Conservation (phyloP, 371 early-diverging fungal species). For the Apophysomyces elegans region DNA sequence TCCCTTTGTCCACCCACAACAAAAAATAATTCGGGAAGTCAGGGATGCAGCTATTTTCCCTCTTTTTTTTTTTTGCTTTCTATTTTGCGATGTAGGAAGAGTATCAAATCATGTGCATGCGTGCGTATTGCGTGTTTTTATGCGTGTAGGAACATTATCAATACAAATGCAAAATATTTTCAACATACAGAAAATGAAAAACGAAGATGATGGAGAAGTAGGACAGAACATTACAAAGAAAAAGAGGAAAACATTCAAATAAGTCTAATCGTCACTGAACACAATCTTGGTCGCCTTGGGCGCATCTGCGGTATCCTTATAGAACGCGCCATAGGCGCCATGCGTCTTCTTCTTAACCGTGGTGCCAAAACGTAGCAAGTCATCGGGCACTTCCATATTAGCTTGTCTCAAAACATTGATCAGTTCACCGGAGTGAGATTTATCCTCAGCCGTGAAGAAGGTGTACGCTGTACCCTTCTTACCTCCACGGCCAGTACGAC, state of each 20-base stretch:
- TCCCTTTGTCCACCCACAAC: neutral
- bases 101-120: constrained; percentile 4
- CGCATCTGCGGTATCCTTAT: constrained; percentile 85
- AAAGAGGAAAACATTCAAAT: constrained; percentile 11
- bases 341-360: constrained; percentile 98
- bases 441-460: constrained; percentile 94
- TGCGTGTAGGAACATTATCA: constrained; percentile 1
- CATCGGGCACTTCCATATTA: constrained; percentile 85
- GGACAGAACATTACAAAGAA: constrained; percentile 10
- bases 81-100: neutral
- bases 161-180: constrained; percentile 1
- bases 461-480: constrained; percentile 91
- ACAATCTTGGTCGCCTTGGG: constrained; percentile 91
- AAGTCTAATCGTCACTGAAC: constrained; percentile 55
- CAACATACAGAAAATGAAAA: constrained; percentile 1
- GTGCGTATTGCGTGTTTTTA: constrained; percentile 8
- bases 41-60: neutral
- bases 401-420: constrained; percentile 93
- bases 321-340: constrained; percentile 94
- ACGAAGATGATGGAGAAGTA: constrained; percentile 14
- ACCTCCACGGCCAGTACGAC: constrained; percentile 97
- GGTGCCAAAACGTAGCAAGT: constrained; percentile 90
- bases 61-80: neutral
- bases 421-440: constrained; percentile 85
- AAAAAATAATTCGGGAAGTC: neutral